Evolutionary conservation across 768 basidiomycete genomes (phyloP), one percentile per base, ranked within the genome.

Genomic region (Auriscalpium vulgare): DNA sequence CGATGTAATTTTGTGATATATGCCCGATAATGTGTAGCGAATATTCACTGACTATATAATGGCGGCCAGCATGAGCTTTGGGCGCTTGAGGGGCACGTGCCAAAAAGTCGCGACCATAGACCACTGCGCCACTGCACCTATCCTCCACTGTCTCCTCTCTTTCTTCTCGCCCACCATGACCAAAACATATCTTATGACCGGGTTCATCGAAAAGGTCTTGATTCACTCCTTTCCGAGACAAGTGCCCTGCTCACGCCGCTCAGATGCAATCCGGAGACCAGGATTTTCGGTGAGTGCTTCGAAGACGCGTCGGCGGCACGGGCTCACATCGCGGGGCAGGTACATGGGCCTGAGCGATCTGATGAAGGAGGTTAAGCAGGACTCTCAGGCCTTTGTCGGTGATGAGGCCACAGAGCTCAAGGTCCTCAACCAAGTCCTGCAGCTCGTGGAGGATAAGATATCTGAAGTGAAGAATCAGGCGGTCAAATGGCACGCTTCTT

Each of bases 391-490:
- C 50, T 93, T 94, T 69, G 72, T 82, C 10, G 84, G 91, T 54
- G 95, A 99, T 67, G 95, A 97, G 68, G 63, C 76, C 5, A 81
- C 86, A 36, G 97, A 99, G 75, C 83, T 76, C 68, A 89, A 88
- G 67, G 84, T 95, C 51, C 78, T 95, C 48, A 82, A 81, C 44
- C 84, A 88, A 68, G 93, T 98, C 1, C 76, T 97, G 45, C 76
- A 82, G 37, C 80, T 97, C 17, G 87, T 97, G 5, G 88, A 91
- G 66, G 97, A 99, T 73, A 88, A 87, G 71, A 97, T 95, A 62
- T 93, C 93, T 8, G 97, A 99, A 75, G 97, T 98, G 61, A 98
- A 98, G 77, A 97, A 97, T 66, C 88, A 91, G 69, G 92, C 93
- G 2, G 95, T 97, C 10, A 93, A 95, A 75, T 95, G 93, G 95